Base-by-base conservation (phyloP, 306 rosid genomes). In the Cicer arietinum region DNA sequence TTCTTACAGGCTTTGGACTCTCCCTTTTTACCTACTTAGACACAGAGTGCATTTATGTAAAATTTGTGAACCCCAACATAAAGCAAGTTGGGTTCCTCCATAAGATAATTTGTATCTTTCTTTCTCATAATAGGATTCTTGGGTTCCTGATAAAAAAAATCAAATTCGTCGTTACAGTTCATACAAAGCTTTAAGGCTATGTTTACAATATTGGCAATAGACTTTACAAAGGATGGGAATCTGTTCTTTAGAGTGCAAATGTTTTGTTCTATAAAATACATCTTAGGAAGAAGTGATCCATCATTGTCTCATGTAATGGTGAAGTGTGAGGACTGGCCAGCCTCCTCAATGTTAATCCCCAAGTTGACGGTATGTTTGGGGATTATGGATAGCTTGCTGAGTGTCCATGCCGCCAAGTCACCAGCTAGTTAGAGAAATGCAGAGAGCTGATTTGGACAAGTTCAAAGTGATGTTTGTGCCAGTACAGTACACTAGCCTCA, bases 51-150 rank as follows among this genome's bases (percentile, higher is more conserved):
- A 50, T 22, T 6, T 52, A 6, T 42, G 7, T 65, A 57, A 40
- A 52, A 52, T 64, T 59, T 48, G 39, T 59, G 39, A n/a, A 59
- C 45, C 18, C 57, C 68, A 67, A 57, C 60, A 16, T 58, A 56
- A 67, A 18, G 30, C 77, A 70, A 22, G n/a, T 44, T 62, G 18
- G 51, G 17, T 62, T 40, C 54, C 22, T 71, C 47, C 25, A 10
- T 30, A 13, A 10, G 6, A 48, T 30, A 66, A 66, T 39, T 45
- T 73, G 5, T 57, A 17, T 66, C 1, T 45, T 43, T 56, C 18
- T 45, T 20, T 61, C 52, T 78, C 40, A 4, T 78, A 69, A 70
- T 8, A 6, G 56, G 66, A 13, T 51, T 17, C 52, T 61, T 7
- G 22, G 59, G 47, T 69, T 77, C 8, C 14, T 7, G 35, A 6